phyloP scores from a whole-genome alignment of 139 green algal species.

The Astrephomene gubernaculifera region DNA sequence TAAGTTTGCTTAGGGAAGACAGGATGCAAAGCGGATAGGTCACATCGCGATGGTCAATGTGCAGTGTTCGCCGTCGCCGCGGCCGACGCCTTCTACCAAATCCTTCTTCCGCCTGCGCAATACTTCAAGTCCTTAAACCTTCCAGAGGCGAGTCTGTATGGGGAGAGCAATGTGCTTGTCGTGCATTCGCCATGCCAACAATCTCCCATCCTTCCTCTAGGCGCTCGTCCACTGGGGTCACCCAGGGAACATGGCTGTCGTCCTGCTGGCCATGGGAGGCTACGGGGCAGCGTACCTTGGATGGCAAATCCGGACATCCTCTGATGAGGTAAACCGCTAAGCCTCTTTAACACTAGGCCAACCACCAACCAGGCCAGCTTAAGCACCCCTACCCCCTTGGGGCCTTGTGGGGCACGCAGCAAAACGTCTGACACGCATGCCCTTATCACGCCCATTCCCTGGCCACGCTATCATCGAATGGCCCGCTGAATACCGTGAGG shows the following conservation, averaged over 20 bases:
- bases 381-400: too few species aligned
- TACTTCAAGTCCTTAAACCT: conserved; percentile 69
- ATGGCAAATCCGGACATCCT: conserved; percentile 48
- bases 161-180: too few species aligned
- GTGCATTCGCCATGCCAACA: too few species aligned
- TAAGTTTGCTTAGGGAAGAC: not conserved
- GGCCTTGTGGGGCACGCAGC: too few species aligned
- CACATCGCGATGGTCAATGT: not conserved
- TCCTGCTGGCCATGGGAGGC: conserved; percentile 76
- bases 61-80: conserved; percentile 28
- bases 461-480: too few species aligned
- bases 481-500: too few species aligned
- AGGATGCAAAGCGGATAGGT: not conserved
- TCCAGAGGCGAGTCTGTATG: conserved; percentile 53
- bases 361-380: too few species aligned
- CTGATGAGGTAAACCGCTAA: conserved; percentile 4
- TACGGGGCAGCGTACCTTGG: conserved; percentile 66
- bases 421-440: too few species aligned
- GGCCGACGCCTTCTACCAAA: conserved; percentile 11
- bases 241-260: conserved; percentile 81
- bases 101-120: conserved; percentile 56
- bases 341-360: too few species aligned
- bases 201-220: too few species aligned
- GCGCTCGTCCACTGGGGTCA: conserved; percentile 71
- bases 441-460: too few species aligned